Evolutionary conservation across 768 basidiomycete species (phyloP).

Genomic region (Polyporus arcularius): DNA sequence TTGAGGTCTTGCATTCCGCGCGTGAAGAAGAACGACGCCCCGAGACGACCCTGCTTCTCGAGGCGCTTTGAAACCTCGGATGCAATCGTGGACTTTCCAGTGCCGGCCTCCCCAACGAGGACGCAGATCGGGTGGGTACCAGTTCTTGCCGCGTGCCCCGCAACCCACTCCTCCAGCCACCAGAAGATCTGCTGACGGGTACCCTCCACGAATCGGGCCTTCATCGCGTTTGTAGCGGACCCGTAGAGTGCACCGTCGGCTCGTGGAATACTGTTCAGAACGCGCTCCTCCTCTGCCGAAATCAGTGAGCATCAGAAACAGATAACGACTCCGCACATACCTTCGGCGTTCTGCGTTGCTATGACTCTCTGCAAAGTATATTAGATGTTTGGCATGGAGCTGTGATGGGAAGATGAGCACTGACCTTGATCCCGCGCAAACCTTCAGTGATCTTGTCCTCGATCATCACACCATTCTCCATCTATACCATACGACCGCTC

Average conservation of each 20-base stretch:
- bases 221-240: neutral
- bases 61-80: conserved; percentile 32
- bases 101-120: conserved; percentile 34
- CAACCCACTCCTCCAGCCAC: conserved; percentile 11
- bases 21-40: conserved; percentile 37
- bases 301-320: too few relatives aligned
- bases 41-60: conserved; percentile 26
- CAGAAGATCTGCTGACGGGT: neutral
- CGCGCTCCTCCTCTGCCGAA: too few relatives aligned
- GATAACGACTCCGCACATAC: too few relatives aligned
- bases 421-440: too few relatives aligned
- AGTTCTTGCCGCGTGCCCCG: conserved; percentile 22
- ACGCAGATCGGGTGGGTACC: neutral
- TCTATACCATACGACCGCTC: too few relatives aligned
- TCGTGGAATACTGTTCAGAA: too few relatives aligned
- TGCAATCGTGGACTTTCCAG: conserved; percentile 40
- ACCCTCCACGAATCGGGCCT: neutral
- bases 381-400: too few relatives aligned
- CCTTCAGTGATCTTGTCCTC: too few relatives aligned
- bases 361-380: too few relatives aligned
- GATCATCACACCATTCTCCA: too few relatives aligned
- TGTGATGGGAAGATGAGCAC: too few relatives aligned
- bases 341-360: too few relatives aligned
- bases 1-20: conserved; percentile 18
- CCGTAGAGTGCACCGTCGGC: neutral